Base-by-base conservation (phyloP, 2,329 filamentous ascomycete species). In the Sclerotinia sclerotiorum region DNA sequence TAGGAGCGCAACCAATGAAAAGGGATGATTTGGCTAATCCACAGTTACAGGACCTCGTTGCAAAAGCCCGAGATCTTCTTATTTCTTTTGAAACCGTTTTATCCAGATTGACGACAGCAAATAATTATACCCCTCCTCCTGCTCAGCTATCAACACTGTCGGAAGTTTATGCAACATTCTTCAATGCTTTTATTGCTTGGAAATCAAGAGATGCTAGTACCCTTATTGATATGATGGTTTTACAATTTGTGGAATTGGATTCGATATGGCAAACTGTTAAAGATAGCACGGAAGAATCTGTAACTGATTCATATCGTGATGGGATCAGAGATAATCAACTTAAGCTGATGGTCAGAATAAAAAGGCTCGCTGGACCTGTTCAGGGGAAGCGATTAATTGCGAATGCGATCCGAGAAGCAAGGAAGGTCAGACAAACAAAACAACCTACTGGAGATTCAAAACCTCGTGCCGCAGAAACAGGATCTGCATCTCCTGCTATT, bases 181-280 rank as follows among this genome's bases (percentile, higher is more conserved):
- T 90, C 73, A 90, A 91, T 65, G 90, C 90, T 1, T 94, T 95
- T 75, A 90, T 92, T 70, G 88, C 90, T 4, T 95, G 92, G 92
- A 93, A 94, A 79, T 89, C 91, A 1, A 86, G 91, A 65, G 92
- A 94, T 76, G 92, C 90, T 0, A 88, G 88, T 66, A 88, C 91
- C 0, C 82, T 95, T 5, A 87, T 94, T 65, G 90, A 94, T 74
- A 89, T 92, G 67, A 94, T 95, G 91, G 84, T 94, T n/a, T 85
- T 92, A 75, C 91, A 93, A 72, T 94, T 94, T 78, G 90, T 94
- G 24, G 91, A 93, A 76, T 84, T 95, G 2, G 92, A 95, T 75
- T 89, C 89, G 48, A 94, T 94, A 60, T 91, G 91, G 83, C 90
- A 93, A 76, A 91, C 90, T 3, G 90, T 95, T 77, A 93, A 93